Conservation (phyloP, 2,329 filamentous ascomycete species). For the Ampelomyces quisqualis region DNA sequence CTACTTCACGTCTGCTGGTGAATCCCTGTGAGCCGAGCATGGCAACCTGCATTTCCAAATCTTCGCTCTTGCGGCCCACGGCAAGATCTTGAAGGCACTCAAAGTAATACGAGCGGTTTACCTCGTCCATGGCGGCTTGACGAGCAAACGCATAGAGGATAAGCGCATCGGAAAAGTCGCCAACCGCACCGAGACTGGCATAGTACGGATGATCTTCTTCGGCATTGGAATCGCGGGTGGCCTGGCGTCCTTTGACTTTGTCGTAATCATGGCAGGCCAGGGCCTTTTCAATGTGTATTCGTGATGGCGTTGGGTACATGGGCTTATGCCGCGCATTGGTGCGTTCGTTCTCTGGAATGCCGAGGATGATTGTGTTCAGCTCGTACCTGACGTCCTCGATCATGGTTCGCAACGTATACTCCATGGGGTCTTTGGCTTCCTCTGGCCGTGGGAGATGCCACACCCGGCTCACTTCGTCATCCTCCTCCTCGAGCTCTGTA, state of each 20-base stretch:
- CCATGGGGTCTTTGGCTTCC: slow-evolving; percentile 19
- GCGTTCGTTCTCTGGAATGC: slow-evolving; percentile 36
- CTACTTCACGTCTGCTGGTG: slow-evolving; percentile 58
- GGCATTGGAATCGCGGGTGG: slow-evolving; percentile 29
- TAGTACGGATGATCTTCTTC: slow-evolving; percentile 52
- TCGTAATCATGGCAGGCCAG: slow-evolving; percentile 43
- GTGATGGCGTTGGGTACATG: slow-evolving; percentile 39
- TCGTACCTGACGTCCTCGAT: slow-evolving; percentile 64
- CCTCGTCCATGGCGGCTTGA: slow-evolving; percentile 58
- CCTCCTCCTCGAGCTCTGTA: slow-evolving; percentile 33
- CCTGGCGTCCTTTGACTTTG: slow-evolving; percentile 24
- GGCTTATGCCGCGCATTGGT: slow-evolving; percentile 32
- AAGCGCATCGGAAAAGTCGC: slow-evolving; percentile 63
- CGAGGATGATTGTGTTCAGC: slow-evolving; percentile 55
- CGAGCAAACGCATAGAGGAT: slow-evolving; percentile 63
- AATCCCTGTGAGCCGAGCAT: slow-evolving; percentile 60
- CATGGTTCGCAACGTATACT: slow-evolving; percentile 24
- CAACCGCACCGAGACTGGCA: slow-evolving; percentile 62
- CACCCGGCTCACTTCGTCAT: slow-evolving; percentile 33
- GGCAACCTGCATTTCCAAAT: slow-evolving; percentile 59
- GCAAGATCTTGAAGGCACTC: slow-evolving; percentile 65
- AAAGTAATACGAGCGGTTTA: slow-evolving; percentile 61
- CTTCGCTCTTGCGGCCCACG: slow-evolving; percentile 55
- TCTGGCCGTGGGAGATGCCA: slow-evolving; percentile 40
- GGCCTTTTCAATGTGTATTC: slow-evolving; percentile 42